Conservation (phyloP, 345 rosid species). For the Salix brachista region DNA sequence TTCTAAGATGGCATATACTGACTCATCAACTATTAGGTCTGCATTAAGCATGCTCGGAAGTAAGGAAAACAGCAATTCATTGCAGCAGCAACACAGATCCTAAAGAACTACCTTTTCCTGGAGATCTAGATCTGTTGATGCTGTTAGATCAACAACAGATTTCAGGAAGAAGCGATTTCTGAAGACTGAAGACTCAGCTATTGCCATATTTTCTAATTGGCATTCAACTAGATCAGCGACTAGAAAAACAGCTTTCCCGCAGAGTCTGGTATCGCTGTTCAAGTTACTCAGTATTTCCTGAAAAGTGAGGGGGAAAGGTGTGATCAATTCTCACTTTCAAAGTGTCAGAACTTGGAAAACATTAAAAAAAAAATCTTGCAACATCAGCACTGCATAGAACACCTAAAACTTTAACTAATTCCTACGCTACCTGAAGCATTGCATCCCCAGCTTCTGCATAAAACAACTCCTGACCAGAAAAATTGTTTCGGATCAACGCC, state of each 20-base stretch:
- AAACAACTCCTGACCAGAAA: conserved; percentile 72
- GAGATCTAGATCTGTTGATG: conserved; percentile 68
- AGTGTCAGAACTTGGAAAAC: neutral
- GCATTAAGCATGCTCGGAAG: neutral
- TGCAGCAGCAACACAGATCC: neutral
- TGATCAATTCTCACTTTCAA: conserved; percentile 1
- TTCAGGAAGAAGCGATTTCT: conserved; percentile 56
- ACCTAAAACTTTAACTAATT: neutral
- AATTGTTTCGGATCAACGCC: conserved; percentile 63
- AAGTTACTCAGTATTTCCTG: conserved; percentile 63
- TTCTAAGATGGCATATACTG: no score
- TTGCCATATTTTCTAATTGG: conserved; percentile 49
- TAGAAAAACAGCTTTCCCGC: conserved; percentile 68
- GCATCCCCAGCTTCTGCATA: conserved; percentile 70
- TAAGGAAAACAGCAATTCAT: neutral
- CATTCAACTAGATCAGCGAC: conserved; percentile 69
- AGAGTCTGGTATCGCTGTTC: conserved; percentile 58
- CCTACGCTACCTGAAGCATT: conserved; percentile 67
- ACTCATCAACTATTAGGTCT: no score
- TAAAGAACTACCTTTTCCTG: conserved; percentile 71
- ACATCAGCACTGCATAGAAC: neutral
- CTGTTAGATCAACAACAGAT: conserved; percentile 66
- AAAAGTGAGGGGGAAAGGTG: conserved; percentile 9
- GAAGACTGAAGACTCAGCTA: conserved; percentile 48
- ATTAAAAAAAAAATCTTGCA: neutral